These are phyloP conservation scores for Amanita thiersii DNA, from an alignment of 768 basidiomycete species.

Conservation along the genomic window DNA sequence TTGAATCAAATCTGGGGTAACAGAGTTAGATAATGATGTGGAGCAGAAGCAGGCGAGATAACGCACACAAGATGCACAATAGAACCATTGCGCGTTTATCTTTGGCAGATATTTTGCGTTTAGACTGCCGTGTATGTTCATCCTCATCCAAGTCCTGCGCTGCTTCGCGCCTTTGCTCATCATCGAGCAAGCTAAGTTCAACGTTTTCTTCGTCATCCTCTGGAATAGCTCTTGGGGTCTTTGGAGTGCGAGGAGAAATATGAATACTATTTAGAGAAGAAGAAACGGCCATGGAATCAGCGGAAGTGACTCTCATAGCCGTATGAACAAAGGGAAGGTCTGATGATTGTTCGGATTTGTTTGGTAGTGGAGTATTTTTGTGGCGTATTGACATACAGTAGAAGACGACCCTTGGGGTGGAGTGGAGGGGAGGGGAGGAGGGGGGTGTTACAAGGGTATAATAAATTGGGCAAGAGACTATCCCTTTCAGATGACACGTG, in stretches of 20 bases:
- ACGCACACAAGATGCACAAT: conserved; percentile 82
- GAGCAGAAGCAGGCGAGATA: conserved; percentile 1
- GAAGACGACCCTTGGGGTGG: conserved; percentile 2
- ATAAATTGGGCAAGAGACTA: neutral
- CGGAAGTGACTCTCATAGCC: conserved; percentile 35
- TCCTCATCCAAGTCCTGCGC: conserved; percentile 35
- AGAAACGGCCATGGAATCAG: conserved; percentile 42
- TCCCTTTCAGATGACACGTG: conserved; percentile 3
- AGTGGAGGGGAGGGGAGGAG: neutral
- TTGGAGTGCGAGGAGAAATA: conserved; percentile 47
- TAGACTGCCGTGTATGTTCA: conserved; percentile 25
- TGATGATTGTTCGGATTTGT: conserved; percentile 3
- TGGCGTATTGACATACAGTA: conserved; percentile 23
- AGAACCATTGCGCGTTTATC: conserved; percentile 84
- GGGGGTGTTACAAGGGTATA: neutral
- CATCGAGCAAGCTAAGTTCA: conserved; percentile 53
- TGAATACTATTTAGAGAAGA: conserved; percentile 54
- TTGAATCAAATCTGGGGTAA: conserved; percentile 60
- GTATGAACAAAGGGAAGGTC: conserved; percentile 11
- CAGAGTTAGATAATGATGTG: conserved; percentile 9
- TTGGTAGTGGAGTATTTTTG: conserved; percentile 13
- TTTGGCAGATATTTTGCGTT: conserved; percentile 50
- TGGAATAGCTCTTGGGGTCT: conserved; percentile 26
- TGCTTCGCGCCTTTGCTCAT: conserved; percentile 43
- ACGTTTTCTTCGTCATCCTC: conserved; percentile 43